Base-by-base conservation (phyloP, 108 stramenopile genomes). In the Cyclotella choctawhatcheeana region DNA sequence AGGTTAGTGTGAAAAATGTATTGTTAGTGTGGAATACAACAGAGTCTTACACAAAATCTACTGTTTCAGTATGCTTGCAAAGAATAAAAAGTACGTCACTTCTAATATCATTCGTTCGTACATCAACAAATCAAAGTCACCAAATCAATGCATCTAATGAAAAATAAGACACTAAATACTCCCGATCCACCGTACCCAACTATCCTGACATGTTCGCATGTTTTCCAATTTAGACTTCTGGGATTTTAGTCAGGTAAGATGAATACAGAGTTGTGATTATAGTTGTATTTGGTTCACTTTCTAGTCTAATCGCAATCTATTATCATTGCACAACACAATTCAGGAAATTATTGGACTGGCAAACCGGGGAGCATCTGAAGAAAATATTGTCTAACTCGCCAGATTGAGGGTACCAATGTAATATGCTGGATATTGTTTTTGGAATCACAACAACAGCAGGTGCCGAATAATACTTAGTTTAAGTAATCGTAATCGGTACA, bases 181-280 rank as follows among this genome's bases (percentile, higher is more conserved):
- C 98, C 98, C 3, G 98, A 99, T 71, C 98, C 98, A 0, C 66
- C 95, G 95, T 76, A 96, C 97, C 58, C 97, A 97, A 65, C 69
- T 68, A 16, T 62, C 59, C 25, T 58, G 60, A 20, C 98, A 99
- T 67, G 97, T 96, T 18, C 97, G 97, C 12, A 90, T 97, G 93
- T 97, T 99, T 78, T 96, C 95, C 3, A 93, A 99, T 74, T 85
- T 87, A 14, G 97, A 97, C 74, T 99, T 99, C 87, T 93, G 93
- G 34, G 96, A 97, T 66, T 97, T 99, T 72, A 85, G 83, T 8
- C 97, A 64, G 64, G 64, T 64, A 8, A 1, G 45, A 31, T 7
- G 37, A n/a, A n/a, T n/a, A n/a, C n/a, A n/a, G n/a, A n/a, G n/a
- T n/a, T n/a, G n/a, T n/a, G n/a, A n/a, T n/a, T n/a, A n/a, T n/a